phyloP scores from a whole-genome alignment of 2,329 filamentous ascomycete genomes.

The Polytolypa hystricis region DNA sequence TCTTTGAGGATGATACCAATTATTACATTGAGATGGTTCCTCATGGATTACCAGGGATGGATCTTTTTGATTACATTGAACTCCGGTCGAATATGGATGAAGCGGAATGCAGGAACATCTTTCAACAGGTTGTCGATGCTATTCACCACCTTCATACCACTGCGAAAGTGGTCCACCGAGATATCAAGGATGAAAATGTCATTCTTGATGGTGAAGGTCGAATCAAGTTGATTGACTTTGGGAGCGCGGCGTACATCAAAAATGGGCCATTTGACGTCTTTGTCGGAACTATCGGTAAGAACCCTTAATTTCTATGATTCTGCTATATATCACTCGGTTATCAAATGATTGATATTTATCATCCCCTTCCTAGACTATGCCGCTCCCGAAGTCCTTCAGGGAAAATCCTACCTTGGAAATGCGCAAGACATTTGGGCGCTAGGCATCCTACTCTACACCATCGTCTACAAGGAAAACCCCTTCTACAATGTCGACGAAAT shows the following conservation, averaged over 20 bases:
- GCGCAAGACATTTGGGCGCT: slow-evolving; percentile 98
- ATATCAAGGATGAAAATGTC: slow-evolving; percentile 99
- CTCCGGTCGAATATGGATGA: slow-evolving; percentile 94
- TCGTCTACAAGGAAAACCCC: slow-evolving; percentile 98
- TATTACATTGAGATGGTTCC: slow-evolving; percentile 98
- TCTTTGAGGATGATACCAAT: slow-evolving; percentile 57
- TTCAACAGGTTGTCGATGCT: slow-evolving; percentile 81
- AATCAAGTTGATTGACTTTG: slow-evolving; percentile 97
- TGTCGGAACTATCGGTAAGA: slow-evolving; percentile 90
- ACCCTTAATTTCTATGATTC: no score
- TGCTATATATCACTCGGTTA: no score
- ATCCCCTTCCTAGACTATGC: slow-evolving; percentile 70
- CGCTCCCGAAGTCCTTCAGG: slow-evolving; percentile 91
- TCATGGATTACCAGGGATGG: slow-evolving; percentile 92
- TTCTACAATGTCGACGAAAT: slow-evolving; percentile 99
- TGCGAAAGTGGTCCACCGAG: slow-evolving; percentile 84
- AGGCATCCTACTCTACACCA: slow-evolving; percentile 93
- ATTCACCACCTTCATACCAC: slow-evolving; percentile 85
- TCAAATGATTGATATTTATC: no score
- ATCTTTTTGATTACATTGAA: slow-evolving; percentile 98
- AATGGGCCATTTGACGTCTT: slow-evolving; percentile 98
- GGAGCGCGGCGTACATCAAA: slow-evolving; percentile 95
- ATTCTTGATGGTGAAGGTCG: slow-evolving; percentile 88
- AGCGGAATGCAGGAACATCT: slow-evolving; percentile 84
- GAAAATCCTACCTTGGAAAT: slow-evolving; percentile 83